phyloP scores from a whole-genome alignment of 2,329 filamentous ascomycete species.

The Arthroderma sp. region DNA sequence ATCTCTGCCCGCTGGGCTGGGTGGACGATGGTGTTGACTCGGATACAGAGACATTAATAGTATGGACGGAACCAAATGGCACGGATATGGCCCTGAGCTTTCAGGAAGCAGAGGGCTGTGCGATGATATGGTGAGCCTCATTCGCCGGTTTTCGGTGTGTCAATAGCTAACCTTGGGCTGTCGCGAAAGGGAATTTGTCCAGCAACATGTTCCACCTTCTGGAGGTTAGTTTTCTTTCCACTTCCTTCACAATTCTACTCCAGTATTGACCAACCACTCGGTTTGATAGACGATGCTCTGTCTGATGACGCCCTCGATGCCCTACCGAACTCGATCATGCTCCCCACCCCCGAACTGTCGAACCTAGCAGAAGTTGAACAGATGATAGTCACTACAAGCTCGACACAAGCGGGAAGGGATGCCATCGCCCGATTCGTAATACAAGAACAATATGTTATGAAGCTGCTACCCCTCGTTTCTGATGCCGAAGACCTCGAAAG shows the following conservation, averaged over 20 bases:
- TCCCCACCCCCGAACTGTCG: slow-evolving; percentile 68
- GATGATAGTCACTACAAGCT: slow-evolving; percentile 65
- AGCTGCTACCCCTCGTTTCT: slow-evolving; percentile 71
- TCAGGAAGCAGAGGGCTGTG: slow-evolving; percentile 90
- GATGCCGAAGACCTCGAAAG: slow-evolving; percentile 88
- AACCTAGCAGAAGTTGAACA: slow-evolving; percentile 75
- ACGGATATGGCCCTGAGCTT: slow-evolving; percentile 97
- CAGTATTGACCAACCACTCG: slow-evolving; percentile 1
- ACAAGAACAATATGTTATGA: slow-evolving; percentile 71
- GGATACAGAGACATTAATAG: slow-evolving; percentile 74
- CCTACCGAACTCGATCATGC: slow-evolving; percentile 52
- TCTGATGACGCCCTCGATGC: slow-evolving; percentile 77
- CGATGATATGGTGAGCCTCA: slow-evolving; percentile 63
- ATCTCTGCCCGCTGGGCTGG: slow-evolving; percentile 16
- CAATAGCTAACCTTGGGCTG: too few relatives aligned
- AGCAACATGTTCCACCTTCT: too few relatives aligned
- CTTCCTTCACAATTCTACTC: neutral
- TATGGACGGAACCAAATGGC: slow-evolving; percentile 87
- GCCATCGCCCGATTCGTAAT: slow-evolving; percentile 79
- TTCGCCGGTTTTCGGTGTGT: neutral
- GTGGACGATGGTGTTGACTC: slow-evolving; percentile 6
- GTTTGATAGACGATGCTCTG: slow-evolving; percentile 58
- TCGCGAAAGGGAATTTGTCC: too few relatives aligned
- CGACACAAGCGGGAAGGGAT: slow-evolving; percentile 63
- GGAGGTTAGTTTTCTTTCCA: too few relatives aligned